Evolutionary conservation across 306 rosid genomes (phyloP).

Genomic region (Clitoria ternatea): DNA sequence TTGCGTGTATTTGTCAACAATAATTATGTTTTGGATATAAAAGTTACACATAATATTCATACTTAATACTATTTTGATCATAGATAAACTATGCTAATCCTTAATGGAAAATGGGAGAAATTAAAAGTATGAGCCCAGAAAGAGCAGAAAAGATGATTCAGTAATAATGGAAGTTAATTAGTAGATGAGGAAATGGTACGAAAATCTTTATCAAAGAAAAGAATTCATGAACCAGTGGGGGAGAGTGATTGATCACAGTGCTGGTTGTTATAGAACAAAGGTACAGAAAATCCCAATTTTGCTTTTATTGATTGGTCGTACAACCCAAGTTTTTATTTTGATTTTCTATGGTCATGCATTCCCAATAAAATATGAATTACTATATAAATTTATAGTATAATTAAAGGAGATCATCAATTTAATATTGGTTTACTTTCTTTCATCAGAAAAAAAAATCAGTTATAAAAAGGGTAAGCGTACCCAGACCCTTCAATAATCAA

Average conservation of each 20-base stretch:
- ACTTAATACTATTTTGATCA: too few species aligned
- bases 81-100: too few species aligned
- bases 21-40: too few species aligned
- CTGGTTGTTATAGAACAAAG: slow-evolving; percentile 32
- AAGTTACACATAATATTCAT: too few species aligned
- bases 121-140: neutral
- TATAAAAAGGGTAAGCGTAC: too few species aligned
- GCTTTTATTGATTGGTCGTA: neutral
- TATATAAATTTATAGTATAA: too few species aligned
- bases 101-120: neutral
- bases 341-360: neutral
- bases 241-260: slow-evolving; percentile 14
- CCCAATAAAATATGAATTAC: neutral
- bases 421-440: too few species aligned
- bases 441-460: too few species aligned
- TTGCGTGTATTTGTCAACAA: too few species aligned
- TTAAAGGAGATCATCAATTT: too few species aligned
- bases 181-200: slow-evolving; percentile 3
- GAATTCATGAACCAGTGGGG: slow-evolving; percentile 4
- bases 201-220: too few species aligned
- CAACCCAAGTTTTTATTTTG: neutral
- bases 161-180: neutral
- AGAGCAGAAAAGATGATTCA: neutral
- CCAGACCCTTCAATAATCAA: too few species aligned
- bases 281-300: slow-evolving; percentile 16